Conservation (phyloP, 768 basidiomycete species). For the Mrakia gelida region DNA sequence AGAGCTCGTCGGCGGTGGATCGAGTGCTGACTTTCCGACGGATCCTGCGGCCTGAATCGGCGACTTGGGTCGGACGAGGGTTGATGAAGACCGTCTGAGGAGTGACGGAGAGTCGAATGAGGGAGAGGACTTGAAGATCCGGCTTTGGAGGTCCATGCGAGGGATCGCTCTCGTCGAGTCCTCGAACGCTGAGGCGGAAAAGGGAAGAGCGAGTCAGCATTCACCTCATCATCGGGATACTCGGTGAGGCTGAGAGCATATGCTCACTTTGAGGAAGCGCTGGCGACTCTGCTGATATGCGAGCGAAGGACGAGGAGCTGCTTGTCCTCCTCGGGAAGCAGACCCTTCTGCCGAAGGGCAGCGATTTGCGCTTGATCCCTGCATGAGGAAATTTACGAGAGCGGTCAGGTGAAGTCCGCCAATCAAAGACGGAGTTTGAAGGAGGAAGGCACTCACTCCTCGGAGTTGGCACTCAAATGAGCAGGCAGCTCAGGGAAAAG, state of each 20-base stretch:
- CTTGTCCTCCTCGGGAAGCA: background rate
- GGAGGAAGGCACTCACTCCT: background rate
- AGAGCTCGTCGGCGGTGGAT: conserved; percentile 7
- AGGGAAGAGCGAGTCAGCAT: background rate
- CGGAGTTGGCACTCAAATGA: background rate
- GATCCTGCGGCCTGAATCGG: conserved; percentile 32
- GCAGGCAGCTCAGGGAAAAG: background rate
- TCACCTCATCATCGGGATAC: background rate
- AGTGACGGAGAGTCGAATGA: conserved; percentile 82
- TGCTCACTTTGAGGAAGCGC: background rate
- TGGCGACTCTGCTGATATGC: conserved; percentile 11
- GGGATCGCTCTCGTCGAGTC: background rate
- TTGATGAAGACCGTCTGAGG: conserved; percentile 86
- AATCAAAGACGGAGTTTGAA: background rate
- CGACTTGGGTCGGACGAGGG: conserved; percentile 20
- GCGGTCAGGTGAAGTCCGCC: background rate
- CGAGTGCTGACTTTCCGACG: conserved; percentile 8
- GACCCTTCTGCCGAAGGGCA: conserved; percentile 16
- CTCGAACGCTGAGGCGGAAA: background rate
- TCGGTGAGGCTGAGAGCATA: no score
- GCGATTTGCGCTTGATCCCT: conserved; percentile 11
- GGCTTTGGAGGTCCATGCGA: background rate
- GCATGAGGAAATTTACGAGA: background rate
- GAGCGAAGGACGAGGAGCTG: background rate
- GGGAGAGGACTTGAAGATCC: conserved; percentile 34